Evolutionary conservation across 352 stramenopile genomes (phyloP).

Genomic region (Globisporangium canariense): DNA sequence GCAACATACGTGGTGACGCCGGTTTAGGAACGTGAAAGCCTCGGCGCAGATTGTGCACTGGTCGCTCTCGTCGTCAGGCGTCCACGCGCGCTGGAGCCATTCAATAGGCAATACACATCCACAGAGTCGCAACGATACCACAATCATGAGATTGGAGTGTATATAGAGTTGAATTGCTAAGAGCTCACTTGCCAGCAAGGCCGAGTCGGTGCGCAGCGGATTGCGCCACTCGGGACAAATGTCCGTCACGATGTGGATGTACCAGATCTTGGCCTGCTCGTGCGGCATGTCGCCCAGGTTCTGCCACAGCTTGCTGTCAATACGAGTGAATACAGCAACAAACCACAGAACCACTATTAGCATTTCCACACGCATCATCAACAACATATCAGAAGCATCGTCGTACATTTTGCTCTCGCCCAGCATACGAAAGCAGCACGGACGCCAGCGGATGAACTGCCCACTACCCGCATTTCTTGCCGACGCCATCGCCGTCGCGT

Average conservation of each 20-base stretch:
- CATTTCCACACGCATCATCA: neutral
- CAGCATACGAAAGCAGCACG: conserved; percentile 44
- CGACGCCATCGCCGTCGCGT: conserved; percentile 2
- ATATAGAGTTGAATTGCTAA: neutral
- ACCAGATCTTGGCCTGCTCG: conserved; percentile 44
- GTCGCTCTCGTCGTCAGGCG: conserved; percentile 53
- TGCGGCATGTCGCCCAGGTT: conserved; percentile 49
- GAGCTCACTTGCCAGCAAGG: conserved; percentile 35
- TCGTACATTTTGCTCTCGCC: conserved; percentile 48
- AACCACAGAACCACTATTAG: neutral
- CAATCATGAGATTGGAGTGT: neutral
- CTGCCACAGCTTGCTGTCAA: conserved; percentile 51
- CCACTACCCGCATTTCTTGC: neutral
- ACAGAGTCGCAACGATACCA: neutral
- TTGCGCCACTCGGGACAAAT: conserved; percentile 52
- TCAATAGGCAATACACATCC: neutral
- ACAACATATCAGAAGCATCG: neutral
- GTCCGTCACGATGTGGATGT: conserved; percentile 51
- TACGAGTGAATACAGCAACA: too few species aligned
- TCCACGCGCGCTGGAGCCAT: conserved; percentile 53
- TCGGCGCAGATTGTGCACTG: conserved; percentile 56
- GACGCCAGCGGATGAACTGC: conserved; percentile 15
- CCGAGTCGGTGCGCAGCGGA: conserved; percentile 47
- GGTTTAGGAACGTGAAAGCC: conserved; percentile 68
- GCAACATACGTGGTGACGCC: conserved; percentile 57